phyloP scores from a whole-genome alignment of 1,284 basidiomycete species.

The Coniferiporia sulphurascens region DNA sequence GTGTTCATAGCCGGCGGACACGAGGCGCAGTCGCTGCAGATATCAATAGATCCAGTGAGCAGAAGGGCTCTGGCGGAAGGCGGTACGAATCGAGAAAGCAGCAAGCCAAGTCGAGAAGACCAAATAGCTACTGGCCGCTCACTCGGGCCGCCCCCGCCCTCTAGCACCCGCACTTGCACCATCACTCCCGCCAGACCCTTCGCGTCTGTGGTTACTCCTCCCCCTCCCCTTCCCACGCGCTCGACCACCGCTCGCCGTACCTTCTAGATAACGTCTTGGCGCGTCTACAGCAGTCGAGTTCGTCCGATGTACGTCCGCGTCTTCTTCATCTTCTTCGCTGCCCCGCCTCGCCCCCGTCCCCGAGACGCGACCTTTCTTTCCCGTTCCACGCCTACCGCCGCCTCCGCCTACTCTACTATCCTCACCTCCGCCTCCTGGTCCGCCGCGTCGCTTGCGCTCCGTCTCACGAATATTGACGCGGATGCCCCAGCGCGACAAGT shows the following conservation, averaged over 20 bases:
- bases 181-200: conserved; percentile 28
- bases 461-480: conserved; percentile 67
- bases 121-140: background rate
- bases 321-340: background rate
- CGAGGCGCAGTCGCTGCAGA: too few relatives aligned
- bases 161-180: conserved; percentile 32
- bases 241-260: conserved; percentile 4
- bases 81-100: too few relatives aligned
- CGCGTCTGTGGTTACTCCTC: background rate
- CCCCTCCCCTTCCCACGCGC: background rate
- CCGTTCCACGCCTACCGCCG: background rate
- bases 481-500: conserved; percentile 46
- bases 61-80: too few relatives aligned
- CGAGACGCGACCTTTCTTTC: background rate
- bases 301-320: background rate
- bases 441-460: conserved; percentile 49
- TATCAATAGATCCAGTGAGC: too few relatives aligned
- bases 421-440: background rate
- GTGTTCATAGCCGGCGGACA: too few relatives aligned
- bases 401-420: background rate
- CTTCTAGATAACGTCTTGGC: conserved; percentile 13
- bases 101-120: too few relatives aligned
- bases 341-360: background rate
- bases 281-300: conserved; percentile 4
- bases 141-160: background rate